phyloP scores from a whole-genome alignment of 305 asterid species.

The Fraxinus xanthoxyloides region DNA sequence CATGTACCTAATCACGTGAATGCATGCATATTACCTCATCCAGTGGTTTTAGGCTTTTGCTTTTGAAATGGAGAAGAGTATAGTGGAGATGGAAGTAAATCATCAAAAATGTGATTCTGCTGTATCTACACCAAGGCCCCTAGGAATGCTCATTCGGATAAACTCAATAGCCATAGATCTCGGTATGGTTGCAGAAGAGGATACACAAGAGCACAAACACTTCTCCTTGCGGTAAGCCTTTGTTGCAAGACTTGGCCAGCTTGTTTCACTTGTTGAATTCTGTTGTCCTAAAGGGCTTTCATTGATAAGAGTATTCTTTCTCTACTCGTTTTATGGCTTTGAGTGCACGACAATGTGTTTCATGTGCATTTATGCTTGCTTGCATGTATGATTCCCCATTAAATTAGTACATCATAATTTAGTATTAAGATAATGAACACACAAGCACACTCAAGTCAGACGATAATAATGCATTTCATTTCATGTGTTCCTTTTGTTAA shows the following conservation, averaged over 20 bases:
- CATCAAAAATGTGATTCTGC: background rate
- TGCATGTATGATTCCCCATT: background rate
- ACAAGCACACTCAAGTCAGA: background rate
- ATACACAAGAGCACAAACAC: slow-evolving; percentile 18
- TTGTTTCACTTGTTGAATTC: background rate
- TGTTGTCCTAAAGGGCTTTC: background rate
- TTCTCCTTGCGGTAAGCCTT: slow-evolving; percentile 39
- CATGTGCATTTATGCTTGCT: background rate
- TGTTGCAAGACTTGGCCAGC: background rate
- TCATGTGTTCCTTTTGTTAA: background rate
- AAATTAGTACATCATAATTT: background rate
- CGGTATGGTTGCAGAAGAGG: background rate
- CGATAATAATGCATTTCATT: background rate
- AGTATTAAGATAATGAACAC: background rate
- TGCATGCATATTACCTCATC: background rate
- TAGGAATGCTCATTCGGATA: slow-evolving; percentile 1
- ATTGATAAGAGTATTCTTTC: background rate
- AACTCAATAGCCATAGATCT: background rate
- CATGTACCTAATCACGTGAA: background rate
- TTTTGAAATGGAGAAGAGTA: background rate
- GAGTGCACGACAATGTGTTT: background rate
- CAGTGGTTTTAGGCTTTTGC: slow-evolving; percentile 2
- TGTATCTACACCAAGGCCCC: slow-evolving; percentile 7
- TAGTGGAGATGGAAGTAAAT: slow-evolving; percentile 17
- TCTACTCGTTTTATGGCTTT: background rate